phyloP scores from a whole-genome alignment of 1,139 yeast genomes.

The Kluyveromyces sp. region DNA sequence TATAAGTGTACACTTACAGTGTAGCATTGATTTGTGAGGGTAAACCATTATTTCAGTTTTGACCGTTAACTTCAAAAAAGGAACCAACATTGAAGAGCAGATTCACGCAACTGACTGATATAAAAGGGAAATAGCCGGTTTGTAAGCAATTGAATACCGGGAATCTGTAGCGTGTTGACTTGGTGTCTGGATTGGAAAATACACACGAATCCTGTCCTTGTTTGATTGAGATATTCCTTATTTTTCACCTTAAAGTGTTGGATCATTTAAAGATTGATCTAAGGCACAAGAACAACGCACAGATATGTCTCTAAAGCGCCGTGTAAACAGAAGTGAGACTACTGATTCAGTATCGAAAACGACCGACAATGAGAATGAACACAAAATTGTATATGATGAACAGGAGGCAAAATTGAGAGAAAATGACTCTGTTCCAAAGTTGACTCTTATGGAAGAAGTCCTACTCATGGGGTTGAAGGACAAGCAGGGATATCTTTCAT shows the following conservation, averaged over 20 bases:
- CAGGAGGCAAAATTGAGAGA: conserved; percentile 41
- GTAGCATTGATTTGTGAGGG: not conserved
- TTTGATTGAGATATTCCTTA: no score
- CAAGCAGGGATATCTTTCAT: conserved; percentile 89
- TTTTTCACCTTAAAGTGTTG: not conserved
- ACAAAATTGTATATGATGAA: conserved; percentile 77
- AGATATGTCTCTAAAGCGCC: conserved; percentile 40
- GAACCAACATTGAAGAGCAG: not conserved
- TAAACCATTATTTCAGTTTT: not conserved
- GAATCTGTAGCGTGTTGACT: no score
- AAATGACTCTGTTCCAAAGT: conserved; percentile 47
- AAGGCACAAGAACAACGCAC: not conserved
- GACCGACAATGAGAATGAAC: conserved; percentile 18
- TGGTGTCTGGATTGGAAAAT: no score
- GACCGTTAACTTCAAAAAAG: not conserved
- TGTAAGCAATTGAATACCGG: no score
- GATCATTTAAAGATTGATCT: not conserved
- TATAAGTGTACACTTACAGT: no score
- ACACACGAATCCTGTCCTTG: no score
- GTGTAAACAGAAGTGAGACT: conserved; percentile 33
- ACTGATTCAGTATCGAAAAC: conserved; percentile 13
- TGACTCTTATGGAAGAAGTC: conserved; percentile 95
- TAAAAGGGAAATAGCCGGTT: no score
- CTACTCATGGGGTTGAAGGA: conserved; percentile 87
- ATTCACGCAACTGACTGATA: no score